These are phyloP conservation scores for Solanum etuberosum DNA, from an alignment of 257 asterid species.

Conservation along the genomic window DNA sequence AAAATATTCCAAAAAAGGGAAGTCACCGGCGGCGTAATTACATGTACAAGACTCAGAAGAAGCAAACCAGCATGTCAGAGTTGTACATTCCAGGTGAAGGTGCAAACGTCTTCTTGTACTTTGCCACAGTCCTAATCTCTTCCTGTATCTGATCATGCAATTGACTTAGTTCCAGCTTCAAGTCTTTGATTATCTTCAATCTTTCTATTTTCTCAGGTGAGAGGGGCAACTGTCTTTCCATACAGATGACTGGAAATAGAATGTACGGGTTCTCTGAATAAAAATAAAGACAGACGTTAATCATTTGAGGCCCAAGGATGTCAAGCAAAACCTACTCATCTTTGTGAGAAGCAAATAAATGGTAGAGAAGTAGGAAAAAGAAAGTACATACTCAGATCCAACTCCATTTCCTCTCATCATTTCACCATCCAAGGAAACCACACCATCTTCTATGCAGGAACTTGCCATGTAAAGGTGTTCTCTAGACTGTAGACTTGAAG, in stretches of 20 bases:
- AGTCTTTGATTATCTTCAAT: not conserved
- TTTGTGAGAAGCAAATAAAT: not conserved
- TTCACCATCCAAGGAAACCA: constrained; percentile 59
- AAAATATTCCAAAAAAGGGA: not conserved
- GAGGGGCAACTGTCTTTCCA: not conserved
- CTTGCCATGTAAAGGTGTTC: constrained; percentile 31
- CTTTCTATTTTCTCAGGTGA: not conserved
- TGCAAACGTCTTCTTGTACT: not conserved
- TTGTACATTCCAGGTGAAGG: not conserved
- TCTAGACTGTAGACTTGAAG: constrained; percentile 54
- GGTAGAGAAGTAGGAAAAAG: not conserved
- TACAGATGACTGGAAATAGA: constrained; percentile 32
- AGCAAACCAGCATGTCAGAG: not conserved
- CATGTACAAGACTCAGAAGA: not conserved
- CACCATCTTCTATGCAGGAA: constrained; percentile 35
- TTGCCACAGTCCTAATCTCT: not conserved
- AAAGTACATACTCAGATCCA: constrained; percentile 30
- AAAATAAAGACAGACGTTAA: not conserved
- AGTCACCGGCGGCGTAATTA: not conserved
- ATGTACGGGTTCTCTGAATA: constrained; percentile 33
- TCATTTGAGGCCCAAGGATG: not conserved
- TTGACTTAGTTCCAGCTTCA: not conserved
- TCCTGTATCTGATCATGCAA: not conserved
- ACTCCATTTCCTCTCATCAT: constrained; percentile 36
- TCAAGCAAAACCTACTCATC: not conserved